Conservation (phyloP, 192 early-diverging fungal genomes). For the Coemansia sp. region DNA sequence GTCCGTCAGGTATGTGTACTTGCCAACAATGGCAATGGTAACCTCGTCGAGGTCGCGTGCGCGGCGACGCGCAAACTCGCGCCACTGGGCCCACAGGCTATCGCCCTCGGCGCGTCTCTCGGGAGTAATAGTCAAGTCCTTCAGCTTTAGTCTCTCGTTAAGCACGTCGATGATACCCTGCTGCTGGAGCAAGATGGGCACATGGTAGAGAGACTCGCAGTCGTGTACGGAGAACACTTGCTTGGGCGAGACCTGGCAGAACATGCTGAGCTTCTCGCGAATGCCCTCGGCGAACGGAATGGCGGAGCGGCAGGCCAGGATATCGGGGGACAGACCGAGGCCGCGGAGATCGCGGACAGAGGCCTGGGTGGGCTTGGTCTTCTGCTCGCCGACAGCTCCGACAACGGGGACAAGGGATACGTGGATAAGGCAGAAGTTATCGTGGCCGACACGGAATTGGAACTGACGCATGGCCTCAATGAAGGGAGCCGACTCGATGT, state of each 20-base stretch:
- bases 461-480: constrained; percentile 99
- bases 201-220: constrained; percentile 95
- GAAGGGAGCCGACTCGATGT: constrained; percentile 99
- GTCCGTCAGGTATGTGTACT: constrained; percentile 96
- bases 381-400: constrained; percentile 97
- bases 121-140: constrained; percentile 55
- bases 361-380: constrained; percentile 99
- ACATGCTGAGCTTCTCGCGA: constrained; percentile 94
- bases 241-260: constrained; percentile 94
- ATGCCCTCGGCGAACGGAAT: constrained; percentile 84
- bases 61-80: constrained; percentile 69
- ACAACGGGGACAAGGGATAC: constrained; percentile 97
- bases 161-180: constrained; percentile 87
- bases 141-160: constrained; percentile 75
- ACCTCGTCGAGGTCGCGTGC: constrained; percentile 79
- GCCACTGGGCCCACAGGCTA: constrained; percentile 83
- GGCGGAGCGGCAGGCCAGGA: constrained; percentile 94
- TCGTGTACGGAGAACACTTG: constrained; percentile 96
- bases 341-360: constrained; percentile 93
- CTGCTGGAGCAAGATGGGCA: constrained; percentile 86
- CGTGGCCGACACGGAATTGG: constrained; percentile 98
- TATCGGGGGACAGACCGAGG: constrained; percentile 90
- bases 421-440: constrained; percentile 98
- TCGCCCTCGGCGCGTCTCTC: constrained; percentile 60
- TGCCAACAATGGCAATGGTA: constrained; percentile 92